phyloP scores from a whole-genome alignment of 2,329 filamentous ascomycete species.

The Magnaporthales sp. region DNA sequence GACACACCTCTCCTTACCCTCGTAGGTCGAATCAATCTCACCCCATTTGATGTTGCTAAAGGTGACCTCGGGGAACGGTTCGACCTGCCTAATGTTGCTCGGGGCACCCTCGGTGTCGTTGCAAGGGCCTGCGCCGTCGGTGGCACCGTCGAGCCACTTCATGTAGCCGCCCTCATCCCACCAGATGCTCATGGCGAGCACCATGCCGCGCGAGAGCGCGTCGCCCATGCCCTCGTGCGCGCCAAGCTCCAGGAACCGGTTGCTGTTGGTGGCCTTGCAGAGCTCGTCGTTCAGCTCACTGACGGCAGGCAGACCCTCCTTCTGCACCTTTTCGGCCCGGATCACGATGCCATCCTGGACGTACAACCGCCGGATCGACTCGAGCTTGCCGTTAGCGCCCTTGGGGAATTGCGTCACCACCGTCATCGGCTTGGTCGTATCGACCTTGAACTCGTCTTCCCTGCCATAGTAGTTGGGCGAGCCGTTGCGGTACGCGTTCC shows the following conservation, averaged over 20 bases:
- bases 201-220: conserved; percentile 34
- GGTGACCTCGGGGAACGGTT: conserved; percentile 39
- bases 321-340: not conserved
- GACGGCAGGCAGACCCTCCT: not conserved
- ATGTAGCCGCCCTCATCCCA: conserved; percentile 36
- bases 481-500: conserved; percentile 23
- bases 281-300: conserved; percentile 23
- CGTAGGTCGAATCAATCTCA: conserved; percentile 47
- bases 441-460: conserved; percentile 23
- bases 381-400: conserved; percentile 15
- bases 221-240: conserved; percentile 42
- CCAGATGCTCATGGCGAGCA: conserved; percentile 38
- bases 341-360: conserved; percentile 15
- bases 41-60: conserved; percentile 52
- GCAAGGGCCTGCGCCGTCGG: conserved; percentile 40
- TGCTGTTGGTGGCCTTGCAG: conserved; percentile 31
- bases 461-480: conserved; percentile 18
- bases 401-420: conserved; percentile 36
- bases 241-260: conserved; percentile 35
- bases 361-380: conserved; percentile 17
- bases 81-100: conserved; percentile 32
- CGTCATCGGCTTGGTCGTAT: conserved; percentile 28
- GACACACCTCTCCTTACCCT: not conserved
- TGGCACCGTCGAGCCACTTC: conserved; percentile 38
- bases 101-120: conserved; percentile 43